Conservation (phyloP, 176 grass and related monocot species). For the Zoysia pacifica region DNA sequence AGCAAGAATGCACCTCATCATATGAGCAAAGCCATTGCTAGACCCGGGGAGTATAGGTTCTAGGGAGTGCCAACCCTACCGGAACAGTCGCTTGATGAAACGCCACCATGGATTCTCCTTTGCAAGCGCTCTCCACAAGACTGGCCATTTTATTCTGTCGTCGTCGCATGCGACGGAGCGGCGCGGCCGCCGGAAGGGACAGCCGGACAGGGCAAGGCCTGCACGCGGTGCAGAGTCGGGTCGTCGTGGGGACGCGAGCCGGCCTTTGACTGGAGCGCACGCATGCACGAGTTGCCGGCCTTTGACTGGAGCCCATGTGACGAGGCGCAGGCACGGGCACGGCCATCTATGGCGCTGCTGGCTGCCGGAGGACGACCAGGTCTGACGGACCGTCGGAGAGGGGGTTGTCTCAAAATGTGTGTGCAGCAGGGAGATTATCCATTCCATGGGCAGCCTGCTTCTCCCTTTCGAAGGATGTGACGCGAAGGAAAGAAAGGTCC, state of each 20-base stretch:
- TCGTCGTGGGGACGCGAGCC: neutral
- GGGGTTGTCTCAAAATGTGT: neutral
- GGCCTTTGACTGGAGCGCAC: slow-evolving; percentile 25
- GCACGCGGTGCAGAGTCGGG: neutral
- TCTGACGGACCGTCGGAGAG: neutral
- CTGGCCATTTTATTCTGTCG: too few species aligned
- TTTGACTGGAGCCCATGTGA: slow-evolving; percentile 21
- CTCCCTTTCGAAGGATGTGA: neutral
- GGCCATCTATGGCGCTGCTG: neutral
- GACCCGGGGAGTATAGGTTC: neutral
- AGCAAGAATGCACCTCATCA: too few species aligned
- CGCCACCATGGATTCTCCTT: too few species aligned
- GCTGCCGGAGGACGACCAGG: neutral
- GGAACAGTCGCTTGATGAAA: neutral
- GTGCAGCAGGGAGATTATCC: neutral
- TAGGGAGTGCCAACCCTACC: neutral
- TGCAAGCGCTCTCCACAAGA: too few species aligned
- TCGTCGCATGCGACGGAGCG: too few species aligned
- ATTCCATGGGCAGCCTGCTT: too few species aligned
- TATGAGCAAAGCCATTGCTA: too few species aligned
- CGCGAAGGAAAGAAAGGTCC: neutral
- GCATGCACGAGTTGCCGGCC: neutral
- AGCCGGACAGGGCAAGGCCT: neutral
- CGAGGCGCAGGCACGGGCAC: neutral
- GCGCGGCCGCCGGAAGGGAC: neutral